These are phyloP conservation scores for Sherardia arvensis DNA, from an alignment of 257 asterid species.

Conservation along the genomic window DNA sequence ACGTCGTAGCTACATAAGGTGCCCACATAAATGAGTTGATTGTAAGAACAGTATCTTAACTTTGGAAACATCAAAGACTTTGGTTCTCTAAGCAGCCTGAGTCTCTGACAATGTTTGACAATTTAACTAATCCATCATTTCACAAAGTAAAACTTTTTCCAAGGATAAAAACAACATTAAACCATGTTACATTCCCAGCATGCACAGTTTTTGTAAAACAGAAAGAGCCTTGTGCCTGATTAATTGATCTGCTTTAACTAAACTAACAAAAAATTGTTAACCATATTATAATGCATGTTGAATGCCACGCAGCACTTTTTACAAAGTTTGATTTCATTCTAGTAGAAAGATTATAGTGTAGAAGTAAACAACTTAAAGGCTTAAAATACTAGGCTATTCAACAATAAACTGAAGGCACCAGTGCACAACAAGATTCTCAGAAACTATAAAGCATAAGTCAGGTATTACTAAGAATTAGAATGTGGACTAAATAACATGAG, in stretches of 20 bases:
- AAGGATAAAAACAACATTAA: neutral
- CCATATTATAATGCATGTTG: neutral
- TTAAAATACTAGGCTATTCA: neutral
- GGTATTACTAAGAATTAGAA: neutral
- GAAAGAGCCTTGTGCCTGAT: neutral
- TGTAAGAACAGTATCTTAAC: neutral
- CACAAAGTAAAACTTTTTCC: neutral
- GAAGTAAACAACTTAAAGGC: neutral
- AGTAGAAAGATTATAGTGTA: neutral
- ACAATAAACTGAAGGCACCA: neutral
- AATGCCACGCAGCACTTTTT: neutral
- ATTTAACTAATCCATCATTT: neutral
- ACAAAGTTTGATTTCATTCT: neutral
- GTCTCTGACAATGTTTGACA: neutral
- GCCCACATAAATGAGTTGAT: neutral
- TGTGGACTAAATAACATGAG: neutral
- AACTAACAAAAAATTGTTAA: neutral
- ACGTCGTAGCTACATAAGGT: neutral
- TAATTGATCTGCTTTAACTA: neutral
- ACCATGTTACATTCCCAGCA: neutral
- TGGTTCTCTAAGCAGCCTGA: neutral
- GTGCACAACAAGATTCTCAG: neutral
- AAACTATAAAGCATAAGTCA: neutral
- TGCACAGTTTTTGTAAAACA: neutral
- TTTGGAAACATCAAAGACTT: neutral